phyloP scores from a whole-genome alignment of 805 yeast species.

The Yarrowia sp. region DNA sequence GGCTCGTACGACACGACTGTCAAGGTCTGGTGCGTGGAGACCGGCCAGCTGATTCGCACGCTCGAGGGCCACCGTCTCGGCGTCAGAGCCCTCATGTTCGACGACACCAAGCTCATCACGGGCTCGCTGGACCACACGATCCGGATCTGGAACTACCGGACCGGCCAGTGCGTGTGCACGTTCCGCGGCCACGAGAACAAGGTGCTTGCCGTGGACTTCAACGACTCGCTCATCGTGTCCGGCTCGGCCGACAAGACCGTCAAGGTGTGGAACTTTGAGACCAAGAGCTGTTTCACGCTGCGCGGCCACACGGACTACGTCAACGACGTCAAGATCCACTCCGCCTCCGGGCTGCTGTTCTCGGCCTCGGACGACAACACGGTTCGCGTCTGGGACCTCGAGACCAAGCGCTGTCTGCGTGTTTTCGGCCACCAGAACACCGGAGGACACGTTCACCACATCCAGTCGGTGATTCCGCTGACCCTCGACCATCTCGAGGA shows the following conservation, averaged over 20 bases:
- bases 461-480: conserved; percentile 87
- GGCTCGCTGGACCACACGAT: conserved; percentile 91
- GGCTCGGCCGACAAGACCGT: conserved; percentile 92
- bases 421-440: conserved; percentile 59
- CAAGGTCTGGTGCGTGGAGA: conserved; percentile 87
- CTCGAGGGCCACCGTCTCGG: conserved; percentile 87
- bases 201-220: conserved; percentile 81
- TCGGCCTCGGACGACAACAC: conserved; percentile 92
- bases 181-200: conserved; percentile 89
- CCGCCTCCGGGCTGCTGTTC: conserved; percentile 71
- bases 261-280: conserved; percentile 94
- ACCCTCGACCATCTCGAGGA: conserved; percentile 43
- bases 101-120: conserved; percentile 82
- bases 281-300: conserved; percentile 85
- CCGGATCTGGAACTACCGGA: conserved; percentile 92
- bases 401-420: conserved; percentile 71
- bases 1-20: conserved; percentile 91
- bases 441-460: conserved; percentile 87
- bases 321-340: conserved; percentile 82
- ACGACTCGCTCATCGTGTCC: conserved; percentile 76
- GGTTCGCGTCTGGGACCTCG: conserved; percentile 90
- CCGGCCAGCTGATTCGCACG: conserved; percentile 74
- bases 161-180: conserved; percentile 91
- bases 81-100: conserved; percentile 80
- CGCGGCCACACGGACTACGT: conserved; percentile 95